Evolutionary conservation across 1,284 basidiomycete species (phyloP), one percentile per base, ranked within the genome.

Genomic region (Cerrena zonata): DNA sequence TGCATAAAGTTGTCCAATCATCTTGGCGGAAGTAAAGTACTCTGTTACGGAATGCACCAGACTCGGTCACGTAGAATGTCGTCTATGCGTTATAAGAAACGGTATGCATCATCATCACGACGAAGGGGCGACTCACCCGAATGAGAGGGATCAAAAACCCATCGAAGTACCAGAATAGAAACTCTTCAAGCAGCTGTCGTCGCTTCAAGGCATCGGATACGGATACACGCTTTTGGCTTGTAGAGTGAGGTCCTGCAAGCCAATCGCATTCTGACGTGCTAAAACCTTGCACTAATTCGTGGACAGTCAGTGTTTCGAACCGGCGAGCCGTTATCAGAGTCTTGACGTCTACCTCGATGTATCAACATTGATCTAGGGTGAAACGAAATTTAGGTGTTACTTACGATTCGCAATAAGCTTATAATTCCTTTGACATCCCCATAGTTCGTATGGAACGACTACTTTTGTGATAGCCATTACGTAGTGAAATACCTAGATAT

Each of bases 31-130:
- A 99, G 66, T 95, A 99, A 0, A 98, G 71, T 0, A 94, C 79
- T 47, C 84, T 81, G 57, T 95, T 91, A n/a, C 87, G 78, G 57
- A 88, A 93, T 1, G 86, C 87, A 4, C 88, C 85, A 0, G 94
- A 92, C 58, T 99, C 93, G 0, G 96, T 99, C 38, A 91, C 78
- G 65, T 97, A 98, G 69, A 98, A 99, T 0, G 87, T 87, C 0
- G 91, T 92, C 90, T 96, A 53, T 4, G 37, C 4, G 18, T 4
- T 38, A 15, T 51, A 11, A 22, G 5, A 13, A 15, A 34, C 4
- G 25, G 19, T 21, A 21, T 24, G 23, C 27, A 41, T 12, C 5
- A 4, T 22, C 42, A 12, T 2, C 19, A 50, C 23, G 27, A 7
- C n/a, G n/a, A 25, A 27, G 18, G 21, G 25, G 23, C 4, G 37